Percentiles rank a stretch among this genome's conserved stretches.
phyloP scores from a whole-genome alignment of 83 land plant genomes.

The Larix sibirica region DNA sequence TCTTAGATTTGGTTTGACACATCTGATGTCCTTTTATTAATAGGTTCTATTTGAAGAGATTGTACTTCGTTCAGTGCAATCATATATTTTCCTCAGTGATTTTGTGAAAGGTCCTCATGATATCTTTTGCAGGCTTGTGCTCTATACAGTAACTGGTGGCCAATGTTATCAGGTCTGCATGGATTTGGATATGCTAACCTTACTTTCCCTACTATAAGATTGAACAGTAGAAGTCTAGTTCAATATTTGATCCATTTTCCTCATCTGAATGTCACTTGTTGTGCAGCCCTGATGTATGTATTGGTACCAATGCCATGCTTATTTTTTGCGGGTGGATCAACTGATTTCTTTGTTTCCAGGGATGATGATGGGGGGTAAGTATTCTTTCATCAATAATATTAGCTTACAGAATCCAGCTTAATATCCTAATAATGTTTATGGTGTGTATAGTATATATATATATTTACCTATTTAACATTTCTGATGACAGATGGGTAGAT shows the following conservation, averaged over 20 bases:
- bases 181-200: not conserved
- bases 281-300: slow-evolving; percentile 91
- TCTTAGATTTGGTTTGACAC: slow-evolving; percentile 4
- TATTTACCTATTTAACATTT: slow-evolving; percentile 2
- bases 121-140: slow-evolving; percentile 79
- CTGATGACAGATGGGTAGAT: slow-evolving; percentile 61
- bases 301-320: slow-evolving; percentile 97
- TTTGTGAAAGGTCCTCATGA: slow-evolving; percentile 4
- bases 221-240: not conserved
- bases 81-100: not conserved
- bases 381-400: slow-evolving; percentile 5
- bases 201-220: not conserved
- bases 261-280: not conserved
- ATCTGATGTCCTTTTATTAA: not conserved
- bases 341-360: slow-evolving; percentile 62
- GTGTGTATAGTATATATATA: not conserved
- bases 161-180: slow-evolving; percentile 77
- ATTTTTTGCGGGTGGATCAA: slow-evolving; percentile 87
- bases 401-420: not conserved
- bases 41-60: not conserved
- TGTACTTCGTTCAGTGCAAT: not conserved
- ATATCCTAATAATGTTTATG: slow-evolving; percentile 5
- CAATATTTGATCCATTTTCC: not conserved
- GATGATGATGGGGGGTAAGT: slow-evolving; percentile 96
- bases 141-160: slow-evolving; percentile 95